A percentile compares a stretch with the other conserved stretches of the same genome.
Conservation (phyloP, 495 filamentous ascomycete genomes). For the Penicillium paradoxum region DNA sequence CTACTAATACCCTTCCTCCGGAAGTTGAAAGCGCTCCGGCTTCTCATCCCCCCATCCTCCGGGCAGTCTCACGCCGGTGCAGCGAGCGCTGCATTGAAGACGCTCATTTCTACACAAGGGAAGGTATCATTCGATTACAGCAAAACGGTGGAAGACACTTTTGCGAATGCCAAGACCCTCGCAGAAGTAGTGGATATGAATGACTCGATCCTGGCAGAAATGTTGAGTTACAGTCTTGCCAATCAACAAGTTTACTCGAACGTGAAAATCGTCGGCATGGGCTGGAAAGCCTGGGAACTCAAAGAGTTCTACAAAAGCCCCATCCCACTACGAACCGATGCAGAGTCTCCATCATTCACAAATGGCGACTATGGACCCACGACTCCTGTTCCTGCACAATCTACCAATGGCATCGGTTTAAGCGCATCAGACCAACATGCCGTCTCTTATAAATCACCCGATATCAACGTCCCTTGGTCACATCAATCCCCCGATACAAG, state of each 20-base stretch:
- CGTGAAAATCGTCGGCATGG: conserved; percentile 37
- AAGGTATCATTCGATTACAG: not conserved
- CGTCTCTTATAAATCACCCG: not conserved
- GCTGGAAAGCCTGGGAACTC: conserved; percentile 37
- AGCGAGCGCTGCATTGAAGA: not conserved
- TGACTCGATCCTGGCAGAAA: conserved; percentile 29
- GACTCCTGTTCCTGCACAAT: not conserved
- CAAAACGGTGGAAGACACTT: conserved; percentile 6
- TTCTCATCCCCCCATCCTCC: conserved; percentile 35
- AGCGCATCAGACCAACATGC: not conserved
- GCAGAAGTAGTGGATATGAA: conserved; percentile 37
- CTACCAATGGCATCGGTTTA: not conserved
- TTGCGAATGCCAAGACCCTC: conserved; percentile 22
- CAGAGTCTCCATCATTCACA: conserved; percentile 12
- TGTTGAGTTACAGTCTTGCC: conserved; percentile 30
- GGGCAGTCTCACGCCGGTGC: conserved; percentile 7
- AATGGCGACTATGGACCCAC: not conserved
- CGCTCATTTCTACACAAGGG: not conserved
- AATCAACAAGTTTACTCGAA: conserved; percentile 32
- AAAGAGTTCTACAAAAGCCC: conserved; percentile 33
- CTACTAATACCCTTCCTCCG: conserved; percentile 47
- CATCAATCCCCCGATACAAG: not conserved
- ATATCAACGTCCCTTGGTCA: not conserved
- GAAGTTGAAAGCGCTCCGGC: conserved; percentile 39
- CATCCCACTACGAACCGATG: not conserved